Base-by-base conservation (phyloP, 2,329 filamentous ascomycete species). In the Pseudogymnoascus sp. region DNA sequence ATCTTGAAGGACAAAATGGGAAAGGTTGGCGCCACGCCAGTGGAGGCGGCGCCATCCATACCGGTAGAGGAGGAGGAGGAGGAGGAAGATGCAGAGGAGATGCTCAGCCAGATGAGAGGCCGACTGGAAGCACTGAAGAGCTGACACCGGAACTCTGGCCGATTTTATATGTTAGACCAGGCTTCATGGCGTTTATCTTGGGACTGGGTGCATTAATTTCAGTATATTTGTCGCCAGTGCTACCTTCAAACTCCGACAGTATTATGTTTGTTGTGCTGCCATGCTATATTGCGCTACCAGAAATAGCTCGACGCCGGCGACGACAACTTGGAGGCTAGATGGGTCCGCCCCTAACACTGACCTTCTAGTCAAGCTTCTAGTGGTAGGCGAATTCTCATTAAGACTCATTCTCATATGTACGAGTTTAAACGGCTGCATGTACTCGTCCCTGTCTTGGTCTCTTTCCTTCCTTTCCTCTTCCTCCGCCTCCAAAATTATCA, bases 31-130 rank as follows among this genome's bases (percentile, higher is more conserved):
- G 79, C 76, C 7, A 78, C 80, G 60, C 82, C 84, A n/a, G 78
- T 81, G 63, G 77, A 78, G 56, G 76, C 74, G 41, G 74, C 75
- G 58, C 75, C 78, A 12, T 72, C 78, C 64, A 33, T 37, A 28
- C 77, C 81, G 38, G 76, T 76, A 3, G 78, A 78, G 62, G 79
- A 78, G 72, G 86, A 81, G 75, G 79, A 91, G 65, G 89, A 90
- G 62, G 89, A 95, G 68, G 87, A 92, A 70, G 89, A 94, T 68
- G 85, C 90, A 63, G 91, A 96, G 74, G 90, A 88, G 55, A 90
- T 94, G 77, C 83, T 97, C 76, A 88, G 91, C 68, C 89, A 95
- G 77, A 97, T 97, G 94, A 81, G 92, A 71, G 91, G 91, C 66
- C 81, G 92, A 55, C 74, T 99, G 67, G 90, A 97, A 75, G 92